Base-by-base conservation (phyloP, 2,329 filamentous ascomycete species). In the Fusarium sp. region DNA sequence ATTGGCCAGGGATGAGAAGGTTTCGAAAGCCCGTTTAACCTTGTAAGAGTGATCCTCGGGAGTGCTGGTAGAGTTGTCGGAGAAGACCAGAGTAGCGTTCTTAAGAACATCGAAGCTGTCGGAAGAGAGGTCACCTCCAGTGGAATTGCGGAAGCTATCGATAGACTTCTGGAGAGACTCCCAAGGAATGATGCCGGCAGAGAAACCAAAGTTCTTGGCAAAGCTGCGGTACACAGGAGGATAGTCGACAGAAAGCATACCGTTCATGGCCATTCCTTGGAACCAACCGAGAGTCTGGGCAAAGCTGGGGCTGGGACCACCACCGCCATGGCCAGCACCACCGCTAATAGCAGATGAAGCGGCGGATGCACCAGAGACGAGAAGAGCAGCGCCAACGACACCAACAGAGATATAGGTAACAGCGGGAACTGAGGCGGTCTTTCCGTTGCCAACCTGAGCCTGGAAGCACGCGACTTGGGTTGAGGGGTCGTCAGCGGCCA, bases 201-300 rank as follows among this genome's bases (percentile, higher is more conserved):
- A 95, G 83, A 97, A 98, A 46, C 85, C 94, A 78, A 99, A 98
- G 81, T 98, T 98, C 81, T 92, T 92, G 65, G 91, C 83, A 80
- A 97, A 99, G 77, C 90, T 95, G 71, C 90, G 88, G 82, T 98
- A 98, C 37, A 98, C 89, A 35, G 88, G 84, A 6, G 96, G 96
- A 71, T 97, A 94, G 73, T 90, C 88, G 73, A 96, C 94, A 62
- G 92, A 96, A 77, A 97, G 85, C 96, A 98, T 98, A 69, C 96
- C 94, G 79, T 96, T 97, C 83, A 96, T 91, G 27, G 96, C 94
- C 84, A 98, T 92, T 49, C 91, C 90, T 80, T 98, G 94, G 79
- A 98, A 97, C 88, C 92, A 96, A 65, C 90, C 89, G 70, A 97
- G 86, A 47, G 96, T 89, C 75, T 97, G 93, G 44, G 85, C 85